These are phyloP conservation scores for Litchi chinensis DNA, from an alignment of 345 rosid genomes.

Conservation along the genomic window DNA sequence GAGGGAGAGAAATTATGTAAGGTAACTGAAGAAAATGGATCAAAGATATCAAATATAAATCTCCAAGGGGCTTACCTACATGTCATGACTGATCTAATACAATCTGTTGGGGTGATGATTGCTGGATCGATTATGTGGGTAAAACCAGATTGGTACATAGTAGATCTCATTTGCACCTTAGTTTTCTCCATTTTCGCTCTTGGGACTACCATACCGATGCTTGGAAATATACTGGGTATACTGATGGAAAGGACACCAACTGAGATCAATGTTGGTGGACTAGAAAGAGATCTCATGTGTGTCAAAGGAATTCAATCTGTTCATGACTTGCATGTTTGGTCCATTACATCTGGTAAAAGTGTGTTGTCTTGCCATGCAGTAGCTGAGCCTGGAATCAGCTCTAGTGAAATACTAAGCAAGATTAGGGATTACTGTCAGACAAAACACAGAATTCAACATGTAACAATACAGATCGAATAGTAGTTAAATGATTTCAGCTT, in stretches of 20 bases:
- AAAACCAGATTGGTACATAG: conserved; percentile 60
- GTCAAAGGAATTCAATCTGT: conserved; percentile 56
- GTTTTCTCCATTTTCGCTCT: conserved; percentile 62
- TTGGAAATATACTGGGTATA: conserved; percentile 52
- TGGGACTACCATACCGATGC: conserved; percentile 60
- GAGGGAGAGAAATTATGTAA: conserved; percentile 26
- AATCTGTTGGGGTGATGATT: conserved; percentile 77
- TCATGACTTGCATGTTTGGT: conserved; percentile 85
- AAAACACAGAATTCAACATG: conserved; percentile 58
- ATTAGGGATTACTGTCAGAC: conserved; percentile 59
- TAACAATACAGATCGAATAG: conserved; percentile 74
- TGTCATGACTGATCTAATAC: conserved; percentile 72
- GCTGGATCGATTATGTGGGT: conserved; percentile 73
- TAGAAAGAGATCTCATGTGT: conserved; percentile 48
- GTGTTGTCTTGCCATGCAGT: conserved; percentile 72
- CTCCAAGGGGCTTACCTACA: conserved; percentile 88
- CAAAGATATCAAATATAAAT: conserved; percentile 59
- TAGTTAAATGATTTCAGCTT: not conserved
- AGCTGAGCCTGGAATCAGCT: conserved; percentile 52
- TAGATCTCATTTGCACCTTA: conserved; percentile 73
- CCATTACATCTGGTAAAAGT: conserved; percentile 64
- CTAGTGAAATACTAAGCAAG: conserved; percentile 44
- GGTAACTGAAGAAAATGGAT: conserved; percentile 36
- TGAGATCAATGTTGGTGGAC: conserved; percentile 47
- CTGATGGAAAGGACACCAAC: conserved; percentile 73